Percentiles rank a stretch among this genome's conserved stretches.
These are phyloP conservation scores for Parafenestella ontariensis DNA, from an alignment of 2,329 filamentous ascomycete genomes.

Conservation along the genomic window DNA sequence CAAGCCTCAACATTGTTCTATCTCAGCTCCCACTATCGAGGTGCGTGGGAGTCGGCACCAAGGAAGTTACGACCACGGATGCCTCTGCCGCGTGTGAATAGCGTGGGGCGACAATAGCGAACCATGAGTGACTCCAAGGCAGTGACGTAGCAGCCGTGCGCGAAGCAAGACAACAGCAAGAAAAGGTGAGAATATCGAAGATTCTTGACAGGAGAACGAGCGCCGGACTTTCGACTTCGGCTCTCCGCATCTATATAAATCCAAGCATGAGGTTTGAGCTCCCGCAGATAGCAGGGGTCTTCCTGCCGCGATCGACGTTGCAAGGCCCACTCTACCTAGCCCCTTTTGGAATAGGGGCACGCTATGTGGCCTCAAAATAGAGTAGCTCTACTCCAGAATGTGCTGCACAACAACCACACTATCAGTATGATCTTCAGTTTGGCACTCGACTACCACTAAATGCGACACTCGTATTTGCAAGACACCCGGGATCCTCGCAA, in stretches of 20 bases:
- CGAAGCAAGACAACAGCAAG: conserved; percentile 1
- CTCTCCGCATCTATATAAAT: conserved; percentile 30
- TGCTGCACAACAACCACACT: conserved; percentile 19
- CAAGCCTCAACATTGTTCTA: neutral
- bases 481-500: neutral
- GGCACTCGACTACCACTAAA: conserved; percentile 11
- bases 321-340: conserved; percentile 7
- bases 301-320: conserved; percentile 13
- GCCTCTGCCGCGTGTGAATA: neutral
- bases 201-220: conserved; percentile 1
- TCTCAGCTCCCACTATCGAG: neutral
- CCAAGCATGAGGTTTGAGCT: conserved; percentile 9
- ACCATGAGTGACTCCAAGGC: conserved; percentile 4
- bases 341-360: conserved; percentile 4
- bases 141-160: conserved; percentile 13
- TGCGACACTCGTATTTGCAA: conserved; percentile 3
- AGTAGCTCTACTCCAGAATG: conserved; percentile 20
- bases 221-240: conserved; percentile 29
- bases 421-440: conserved; percentile 17
- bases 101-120: conserved; percentile 2
- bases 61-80: conserved; percentile 17
- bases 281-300: conserved; percentile 6
- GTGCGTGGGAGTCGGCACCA: conserved; percentile 14
- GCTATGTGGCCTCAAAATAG: conserved; percentile 24
- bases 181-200: conserved; percentile 6